Base-by-base conservation (phyloP, 345 rosid species). In the Pseudoturritis turrita region DNA sequence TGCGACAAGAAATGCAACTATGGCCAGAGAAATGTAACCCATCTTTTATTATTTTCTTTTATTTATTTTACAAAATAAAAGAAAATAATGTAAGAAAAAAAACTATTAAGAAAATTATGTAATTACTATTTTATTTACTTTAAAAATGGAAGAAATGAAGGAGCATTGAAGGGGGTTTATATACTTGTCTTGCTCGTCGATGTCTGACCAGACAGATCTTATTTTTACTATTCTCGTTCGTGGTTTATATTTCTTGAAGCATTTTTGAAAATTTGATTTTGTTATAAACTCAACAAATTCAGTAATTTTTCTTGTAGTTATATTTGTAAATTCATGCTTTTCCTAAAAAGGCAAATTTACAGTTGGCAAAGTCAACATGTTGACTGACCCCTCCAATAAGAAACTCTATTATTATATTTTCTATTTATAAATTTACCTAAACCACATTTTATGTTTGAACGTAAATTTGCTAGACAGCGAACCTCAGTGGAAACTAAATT, bases 191-290 rank as follows among this genome's bases (percentile, higher is more conserved):
- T 61, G 25, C 19, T 57, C 39, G 13, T 65, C 35, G 1, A 46
- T 65, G 18, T 57, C 12, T 65, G 44, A 39, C 53, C 10, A 25
- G 33, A 29, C 52, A 73, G 19, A 57, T 65, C 10, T 13, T 6
- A 5, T 1, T 39, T 62, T 65, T 66, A 50, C 78, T 75, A 59
- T 75, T 59, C 43, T 60, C 40, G 73, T 52, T 25, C 68, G 63
- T 75, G 68, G 73, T 68, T 41, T 58, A 28, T 54, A 54, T 41
- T 53, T 54, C 18, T 64, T 73, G 49, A 17, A 45, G 33, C 28
- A 36, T 46, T 65, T 65, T 31, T 55, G 13, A 25, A 55, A 36
- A 35, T 46, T 13, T 65, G 43, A 6, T 21, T 51, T 51, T 35
- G 18, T 21, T 23, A 37, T 4, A n/a, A 18, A 17, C 8, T n/a